phyloP scores from a whole-genome alignment of 73 alveolate species.

The Tetrahymena thermophila region DNA sequence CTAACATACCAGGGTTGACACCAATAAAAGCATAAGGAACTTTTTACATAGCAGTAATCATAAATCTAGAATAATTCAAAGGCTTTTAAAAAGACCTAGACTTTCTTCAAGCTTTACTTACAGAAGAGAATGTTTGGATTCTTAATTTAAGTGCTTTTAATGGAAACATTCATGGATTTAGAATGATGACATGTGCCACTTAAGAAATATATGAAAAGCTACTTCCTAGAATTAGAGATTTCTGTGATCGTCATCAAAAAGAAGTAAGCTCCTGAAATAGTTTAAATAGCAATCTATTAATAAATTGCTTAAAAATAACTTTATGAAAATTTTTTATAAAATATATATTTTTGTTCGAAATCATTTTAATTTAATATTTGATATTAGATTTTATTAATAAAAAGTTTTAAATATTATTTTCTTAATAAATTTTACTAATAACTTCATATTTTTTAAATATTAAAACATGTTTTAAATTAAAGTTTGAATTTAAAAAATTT shows the following conservation, averaged over 20 bases:
- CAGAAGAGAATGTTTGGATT: constrained; percentile 16
- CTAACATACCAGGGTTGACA: constrained; percentile 49
- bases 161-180: constrained; percentile 22
- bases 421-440: no score
- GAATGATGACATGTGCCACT: constrained; percentile 32
- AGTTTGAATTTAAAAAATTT: no score
- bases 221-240: constrained; percentile 19
- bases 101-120: constrained; percentile 1
- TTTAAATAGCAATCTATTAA: not conserved
- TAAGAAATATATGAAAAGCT: constrained; percentile 4
- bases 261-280: not conserved
- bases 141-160: constrained; percentile 15
- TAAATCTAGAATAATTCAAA: constrained; percentile 20
- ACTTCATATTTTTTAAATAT: no score
- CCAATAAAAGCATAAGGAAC: constrained; percentile 70
- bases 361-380: no score
- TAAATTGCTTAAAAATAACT: no score
- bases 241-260: not conserved
- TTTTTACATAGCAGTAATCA: constrained; percentile 63
- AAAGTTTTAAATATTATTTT: no score
- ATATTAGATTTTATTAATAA: no score
- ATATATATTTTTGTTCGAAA: no score
- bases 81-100: constrained; percentile 15
- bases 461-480: no score
- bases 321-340: no score